These are phyloP conservation scores for Nakazawaea anatomiae DNA, from an alignment of 805 yeast genomes.

Conservation along the genomic window DNA sequence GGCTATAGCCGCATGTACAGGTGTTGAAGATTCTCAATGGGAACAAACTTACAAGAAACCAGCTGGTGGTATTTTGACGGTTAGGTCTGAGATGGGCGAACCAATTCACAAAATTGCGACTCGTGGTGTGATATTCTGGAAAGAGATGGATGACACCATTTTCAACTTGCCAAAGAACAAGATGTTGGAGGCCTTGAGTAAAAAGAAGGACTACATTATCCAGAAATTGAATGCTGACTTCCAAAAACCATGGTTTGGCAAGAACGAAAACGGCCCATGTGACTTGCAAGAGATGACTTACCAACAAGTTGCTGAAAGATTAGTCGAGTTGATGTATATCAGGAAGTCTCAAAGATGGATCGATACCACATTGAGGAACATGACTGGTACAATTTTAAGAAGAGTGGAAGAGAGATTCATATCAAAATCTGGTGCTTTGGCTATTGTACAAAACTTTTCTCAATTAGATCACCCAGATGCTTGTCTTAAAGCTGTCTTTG, in stretches of 20 bases:
- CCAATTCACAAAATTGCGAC: constrained; percentile 99
- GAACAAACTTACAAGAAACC: constrained; percentile 91
- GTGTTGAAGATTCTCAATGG: constrained; percentile 88
- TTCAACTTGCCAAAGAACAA: constrained; percentile 88
- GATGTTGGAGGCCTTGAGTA: constrained; percentile 69
- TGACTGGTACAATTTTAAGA: constrained; percentile 80
- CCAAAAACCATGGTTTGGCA: constrained; percentile 98
- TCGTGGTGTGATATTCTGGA: constrained; percentile 96
- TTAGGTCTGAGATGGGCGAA: constrained; percentile 98
- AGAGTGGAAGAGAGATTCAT: constrained; percentile 97
- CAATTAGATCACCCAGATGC: constrained; percentile 65
- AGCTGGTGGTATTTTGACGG: constrained; percentile 96
- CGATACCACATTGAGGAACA: constrained; percentile 78
- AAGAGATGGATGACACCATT: constrained; percentile 91
- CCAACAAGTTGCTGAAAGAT: constrained; percentile 80
- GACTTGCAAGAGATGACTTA: constrained; percentile 96
- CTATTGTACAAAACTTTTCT: constrained; percentile 69
- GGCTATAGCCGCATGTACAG: constrained; percentile 85
- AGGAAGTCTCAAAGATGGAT: constrained; percentile 80
- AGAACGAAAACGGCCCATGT: constrained; percentile 67
- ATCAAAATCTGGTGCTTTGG: constrained; percentile 39
- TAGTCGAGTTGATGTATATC: constrained; percentile 85
- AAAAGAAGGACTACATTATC: constrained; percentile 85
- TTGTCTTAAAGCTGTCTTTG: constrained; percentile 54
- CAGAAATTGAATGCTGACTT: constrained; percentile 83